phyloP scores from a whole-genome alignment of 1,284 basidiomycete genomes.

The Malassezia slooffiae region DNA sequence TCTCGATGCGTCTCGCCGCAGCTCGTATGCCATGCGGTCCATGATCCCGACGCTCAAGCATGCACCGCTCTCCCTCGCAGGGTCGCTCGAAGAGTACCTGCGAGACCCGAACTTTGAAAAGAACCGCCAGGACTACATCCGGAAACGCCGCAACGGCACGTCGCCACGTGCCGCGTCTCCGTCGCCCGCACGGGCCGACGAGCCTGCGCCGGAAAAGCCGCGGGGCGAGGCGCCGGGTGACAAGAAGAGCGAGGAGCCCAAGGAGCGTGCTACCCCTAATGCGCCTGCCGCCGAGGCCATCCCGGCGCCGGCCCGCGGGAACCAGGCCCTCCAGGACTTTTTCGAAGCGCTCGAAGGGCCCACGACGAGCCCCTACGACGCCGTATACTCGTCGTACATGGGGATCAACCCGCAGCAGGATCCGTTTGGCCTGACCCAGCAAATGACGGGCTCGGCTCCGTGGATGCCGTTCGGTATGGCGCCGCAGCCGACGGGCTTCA shows the following conservation, averaged over 20 bases:
- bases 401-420: slow-evolving; percentile 26
- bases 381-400: slow-evolving; percentile 15
- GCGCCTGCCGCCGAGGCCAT: too few relatives aligned
- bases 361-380: slow-evolving; percentile 62
- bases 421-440: slow-evolving; percentile 45
- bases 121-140: slow-evolving; percentile 78
- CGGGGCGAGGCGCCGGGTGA: slow-evolving; percentile 28
- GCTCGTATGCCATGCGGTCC: slow-evolving; percentile 83
- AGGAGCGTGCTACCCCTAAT: too few relatives aligned
- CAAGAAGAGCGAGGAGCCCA: slow-evolving; percentile 17
- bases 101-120: slow-evolving; percentile 91
- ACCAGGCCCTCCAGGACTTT: slow-evolving; percentile 64
- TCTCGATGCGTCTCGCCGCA: slow-evolving; percentile 78
- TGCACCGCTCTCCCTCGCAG: slow-evolving; percentile 83
- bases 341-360: slow-evolving; percentile 80
- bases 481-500: slow-evolving; percentile 7
- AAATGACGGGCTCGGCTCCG: slow-evolving; percentile 42
- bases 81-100: slow-evolving; percentile 87
- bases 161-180: slow-evolving; percentile 9
- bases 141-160: slow-evolving; percentile 51
- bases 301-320: too few relatives aligned
- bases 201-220: slow-evolving; percentile 25
- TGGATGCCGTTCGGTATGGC: neutral
- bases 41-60: slow-evolving; percentile 89
- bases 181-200: slow-evolving; percentile 14